phyloP scores from a whole-genome alignment of 495 filamentous ascomycete genomes.

The Penicillium pulvis region DNA sequence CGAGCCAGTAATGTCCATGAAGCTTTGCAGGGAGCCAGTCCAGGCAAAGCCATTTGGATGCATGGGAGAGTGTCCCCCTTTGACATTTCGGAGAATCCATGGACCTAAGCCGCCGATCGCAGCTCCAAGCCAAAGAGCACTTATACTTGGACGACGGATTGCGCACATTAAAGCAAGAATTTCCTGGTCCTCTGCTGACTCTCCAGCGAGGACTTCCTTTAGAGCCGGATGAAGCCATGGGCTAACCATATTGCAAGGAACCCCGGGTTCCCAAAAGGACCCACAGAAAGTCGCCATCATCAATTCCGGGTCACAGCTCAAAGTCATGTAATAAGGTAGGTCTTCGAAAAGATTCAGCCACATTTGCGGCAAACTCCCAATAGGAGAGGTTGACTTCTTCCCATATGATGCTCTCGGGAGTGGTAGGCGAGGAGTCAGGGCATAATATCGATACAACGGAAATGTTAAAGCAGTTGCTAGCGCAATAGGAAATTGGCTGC shows the following conservation, averaged over 20 bases:
- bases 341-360: neutral
- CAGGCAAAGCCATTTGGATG: slow-evolving; percentile 20
- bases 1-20: slow-evolving; percentile 21
- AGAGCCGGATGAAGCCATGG: slow-evolving; percentile 25
- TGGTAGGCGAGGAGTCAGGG: slow-evolving; percentile 16
- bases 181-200: slow-evolving; percentile 1
- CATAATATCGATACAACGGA: slow-evolving; percentile 13
- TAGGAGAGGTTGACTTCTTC: too few relatives aligned
- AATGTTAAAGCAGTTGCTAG: slow-evolving; percentile 17
- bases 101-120: slow-evolving; percentile 12
- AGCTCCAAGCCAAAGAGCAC: slow-evolving; percentile 21
- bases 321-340: neutral
- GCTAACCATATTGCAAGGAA: slow-evolving; percentile 23
- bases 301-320: slow-evolving; percentile 20
- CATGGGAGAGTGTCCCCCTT: slow-evolving; percentile 13
- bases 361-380: neutral
- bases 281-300: slow-evolving; percentile 22
- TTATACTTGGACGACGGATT: slow-evolving; percentile 15
- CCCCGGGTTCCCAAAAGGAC: slow-evolving; percentile 21
- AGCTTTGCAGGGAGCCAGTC: slow-evolving; percentile 20
- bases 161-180: slow-evolving; percentile 16
- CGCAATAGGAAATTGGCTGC: slow-evolving; percentile 20
- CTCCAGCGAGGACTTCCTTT: slow-evolving; percentile 9
- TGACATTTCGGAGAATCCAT: slow-evolving; percentile 12
- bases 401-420: neutral